A percentile compares a stretch with the other conserved stretches of the same genome.
Conservation (phyloP, 225 moss, liverwort and hornwort species). For the Bryum argenteum region DNA sequence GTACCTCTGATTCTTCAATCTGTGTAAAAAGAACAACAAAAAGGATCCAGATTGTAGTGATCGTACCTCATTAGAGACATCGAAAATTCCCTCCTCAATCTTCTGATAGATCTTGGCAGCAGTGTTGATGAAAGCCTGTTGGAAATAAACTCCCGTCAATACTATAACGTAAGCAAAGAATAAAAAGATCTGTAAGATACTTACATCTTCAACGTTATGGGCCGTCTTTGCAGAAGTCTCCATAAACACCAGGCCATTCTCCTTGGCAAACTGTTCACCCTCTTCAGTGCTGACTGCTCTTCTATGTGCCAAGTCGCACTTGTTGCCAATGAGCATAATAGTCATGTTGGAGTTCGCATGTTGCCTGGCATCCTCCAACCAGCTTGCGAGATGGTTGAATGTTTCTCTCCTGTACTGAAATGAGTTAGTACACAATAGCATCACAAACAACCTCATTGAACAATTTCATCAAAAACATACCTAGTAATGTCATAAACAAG, state of each 20-base stretch:
- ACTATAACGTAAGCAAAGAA: not conserved
- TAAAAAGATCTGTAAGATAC: constrained; percentile 17
- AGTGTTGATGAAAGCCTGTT: constrained; percentile 87
- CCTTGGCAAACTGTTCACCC: constrained; percentile 96
- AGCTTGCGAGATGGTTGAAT: constrained; percentile 95
- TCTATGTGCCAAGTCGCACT: constrained; percentile 83
- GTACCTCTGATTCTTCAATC: not conserved
- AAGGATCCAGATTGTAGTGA: not conserved
- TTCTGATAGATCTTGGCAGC: constrained; percentile 49
- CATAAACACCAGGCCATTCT: constrained; percentile 92
- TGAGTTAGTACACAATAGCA: constrained; percentile 7
- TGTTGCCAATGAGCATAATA: constrained; percentile 95
- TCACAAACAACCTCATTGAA: not conserved
- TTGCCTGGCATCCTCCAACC: constrained; percentile 96
- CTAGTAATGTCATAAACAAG: constrained; percentile 61
- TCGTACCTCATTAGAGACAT: constrained; percentile 38
- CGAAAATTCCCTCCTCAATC: constrained; percentile 28
- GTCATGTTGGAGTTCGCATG: constrained; percentile 98
- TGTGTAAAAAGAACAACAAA: constrained; percentile 7
- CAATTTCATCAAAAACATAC: constrained; percentile 23
- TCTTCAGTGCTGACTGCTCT: constrained; percentile 93
- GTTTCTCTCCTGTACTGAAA: constrained; percentile 72
- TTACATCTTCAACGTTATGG: constrained; percentile 82
- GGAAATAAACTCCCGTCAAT: constrained; percentile 18
- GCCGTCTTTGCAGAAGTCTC: constrained; percentile 95